phyloP scores from a whole-genome alignment of 306 rosid species.

The Urtica urens region DNA sequence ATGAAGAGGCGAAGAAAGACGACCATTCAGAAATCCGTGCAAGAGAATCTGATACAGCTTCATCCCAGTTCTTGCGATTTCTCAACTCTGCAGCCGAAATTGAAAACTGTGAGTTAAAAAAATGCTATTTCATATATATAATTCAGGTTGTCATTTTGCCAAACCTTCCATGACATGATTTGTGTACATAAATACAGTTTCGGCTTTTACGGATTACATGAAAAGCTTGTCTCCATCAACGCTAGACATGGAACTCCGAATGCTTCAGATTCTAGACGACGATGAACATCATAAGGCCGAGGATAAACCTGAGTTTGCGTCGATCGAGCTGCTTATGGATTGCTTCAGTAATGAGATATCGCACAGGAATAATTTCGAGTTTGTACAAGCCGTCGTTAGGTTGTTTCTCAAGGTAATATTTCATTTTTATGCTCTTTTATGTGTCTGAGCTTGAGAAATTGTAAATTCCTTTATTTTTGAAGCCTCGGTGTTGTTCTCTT shows the following conservation, averaged over 20 bases:
- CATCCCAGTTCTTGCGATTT: constrained; percentile 46
- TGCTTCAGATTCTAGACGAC: constrained; percentile 70
- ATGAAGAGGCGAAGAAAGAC: constrained; percentile 26
- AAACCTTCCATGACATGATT: background rate
- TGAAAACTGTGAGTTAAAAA: constrained; percentile 50
- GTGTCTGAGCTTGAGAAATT: background rate
- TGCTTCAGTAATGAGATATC: constrained; percentile 68
- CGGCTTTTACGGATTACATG: constrained; percentile 64
- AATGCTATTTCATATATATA: too few relatives aligned
- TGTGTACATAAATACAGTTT: constrained; percentile 34
- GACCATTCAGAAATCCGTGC: constrained; percentile 21
- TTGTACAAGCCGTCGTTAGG: constrained; percentile 76
- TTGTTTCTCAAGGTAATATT: constrained; percentile 67
- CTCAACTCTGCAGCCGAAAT: constrained; percentile 50
- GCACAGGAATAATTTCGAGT: constrained; percentile 73
- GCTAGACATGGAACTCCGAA: constrained; percentile 82
- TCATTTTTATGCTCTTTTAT: background rate
- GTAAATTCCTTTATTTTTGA: too few relatives aligned
- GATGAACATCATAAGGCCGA: constrained; percentile 46
- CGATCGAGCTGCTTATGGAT: constrained; percentile 64
- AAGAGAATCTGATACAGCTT: constrained; percentile 19
- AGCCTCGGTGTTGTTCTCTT: too few relatives aligned
- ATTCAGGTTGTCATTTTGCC: constrained; percentile 6
- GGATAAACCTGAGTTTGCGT: constrained; percentile 46
- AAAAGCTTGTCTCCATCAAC: constrained; percentile 71